phyloP scores from a whole-genome alignment of 495 filamentous ascomycete genomes.

The Tuber brumale region DNA sequence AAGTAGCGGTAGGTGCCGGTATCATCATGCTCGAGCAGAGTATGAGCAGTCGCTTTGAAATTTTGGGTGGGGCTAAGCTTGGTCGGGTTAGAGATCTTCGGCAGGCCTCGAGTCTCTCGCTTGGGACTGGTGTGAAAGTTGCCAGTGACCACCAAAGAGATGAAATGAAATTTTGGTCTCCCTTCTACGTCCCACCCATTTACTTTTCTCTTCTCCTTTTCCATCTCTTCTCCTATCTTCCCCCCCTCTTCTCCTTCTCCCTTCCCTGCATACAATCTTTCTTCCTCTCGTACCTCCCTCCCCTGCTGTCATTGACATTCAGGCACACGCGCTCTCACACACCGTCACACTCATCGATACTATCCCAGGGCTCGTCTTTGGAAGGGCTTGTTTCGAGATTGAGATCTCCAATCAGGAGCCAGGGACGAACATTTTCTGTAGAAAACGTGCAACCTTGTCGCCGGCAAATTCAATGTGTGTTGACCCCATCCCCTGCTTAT shows the following conservation, averaged over 20 bases:
- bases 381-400: background rate
- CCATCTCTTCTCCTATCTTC: slow-evolving; percentile 8
- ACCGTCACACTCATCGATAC: slow-evolving; percentile 8
- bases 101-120: background rate
- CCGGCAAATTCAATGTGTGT: background rate
- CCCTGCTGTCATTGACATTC: background rate
- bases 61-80: background rate
- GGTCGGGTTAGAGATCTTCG: background rate
- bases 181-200: slow-evolving; percentile 11
- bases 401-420: background rate
- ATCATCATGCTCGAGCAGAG: background rate
- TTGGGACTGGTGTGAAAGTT: background rate
- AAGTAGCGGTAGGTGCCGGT: background rate
- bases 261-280: slow-evolving; percentile 3
- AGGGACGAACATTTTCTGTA: background rate
- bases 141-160: background rate
- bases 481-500: background rate
- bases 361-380: background rate
- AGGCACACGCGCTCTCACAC: background rate
- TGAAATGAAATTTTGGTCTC: slow-evolving; percentile 9
- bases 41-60: background rate
- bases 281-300: background rate
- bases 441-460: background rate
- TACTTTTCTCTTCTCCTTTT: slow-evolving; percentile 5
- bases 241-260: background rate